Conservation (phyloP, 1,139 yeast genomes). For the Protomyces inundatus region DNA sequence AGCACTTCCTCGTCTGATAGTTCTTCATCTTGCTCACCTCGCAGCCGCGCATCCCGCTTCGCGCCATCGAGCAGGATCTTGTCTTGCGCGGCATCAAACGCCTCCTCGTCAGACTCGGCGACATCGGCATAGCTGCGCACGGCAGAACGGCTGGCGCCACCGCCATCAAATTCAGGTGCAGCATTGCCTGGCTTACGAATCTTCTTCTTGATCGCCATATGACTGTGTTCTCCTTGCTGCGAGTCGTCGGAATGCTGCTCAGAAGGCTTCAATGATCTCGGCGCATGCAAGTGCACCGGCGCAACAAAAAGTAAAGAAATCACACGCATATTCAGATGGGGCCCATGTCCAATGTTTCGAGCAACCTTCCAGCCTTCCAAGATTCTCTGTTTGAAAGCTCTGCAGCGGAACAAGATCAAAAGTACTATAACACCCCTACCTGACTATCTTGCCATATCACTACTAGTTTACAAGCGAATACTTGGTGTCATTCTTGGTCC, state of each 20-base stretch:
- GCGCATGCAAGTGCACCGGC: no score
- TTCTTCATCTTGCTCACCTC: constrained; percentile 25
- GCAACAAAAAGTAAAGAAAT: no score
- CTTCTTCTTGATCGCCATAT: constrained; percentile 12
- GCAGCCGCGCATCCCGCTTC: constrained; percentile 2
- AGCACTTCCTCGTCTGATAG: constrained; percentile 34
- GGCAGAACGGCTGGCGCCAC: constrained; percentile 6
- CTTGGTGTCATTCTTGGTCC: no score
- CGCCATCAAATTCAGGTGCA: constrained; percentile 17
- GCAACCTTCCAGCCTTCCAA: no score
- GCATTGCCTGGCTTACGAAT: constrained; percentile 5
- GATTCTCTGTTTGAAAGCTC: no score
- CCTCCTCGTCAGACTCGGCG: constrained; percentile 31
- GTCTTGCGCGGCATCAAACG: constrained; percentile 33
- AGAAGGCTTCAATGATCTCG: no score
- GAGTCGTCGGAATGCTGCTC: background rate
- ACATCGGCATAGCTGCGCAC: constrained; percentile 25
- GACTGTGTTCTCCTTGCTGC: background rate
- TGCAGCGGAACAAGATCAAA: no score
- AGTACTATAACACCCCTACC: no score
- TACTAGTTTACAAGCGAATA: no score
- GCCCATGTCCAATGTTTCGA: background rate
- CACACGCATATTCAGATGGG: no score
- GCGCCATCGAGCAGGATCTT: constrained; percentile 30
- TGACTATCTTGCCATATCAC: no score